Conservation (phyloP, 2,329 filamentous ascomycete genomes). For the Chlorencoelia australis region DNA sequence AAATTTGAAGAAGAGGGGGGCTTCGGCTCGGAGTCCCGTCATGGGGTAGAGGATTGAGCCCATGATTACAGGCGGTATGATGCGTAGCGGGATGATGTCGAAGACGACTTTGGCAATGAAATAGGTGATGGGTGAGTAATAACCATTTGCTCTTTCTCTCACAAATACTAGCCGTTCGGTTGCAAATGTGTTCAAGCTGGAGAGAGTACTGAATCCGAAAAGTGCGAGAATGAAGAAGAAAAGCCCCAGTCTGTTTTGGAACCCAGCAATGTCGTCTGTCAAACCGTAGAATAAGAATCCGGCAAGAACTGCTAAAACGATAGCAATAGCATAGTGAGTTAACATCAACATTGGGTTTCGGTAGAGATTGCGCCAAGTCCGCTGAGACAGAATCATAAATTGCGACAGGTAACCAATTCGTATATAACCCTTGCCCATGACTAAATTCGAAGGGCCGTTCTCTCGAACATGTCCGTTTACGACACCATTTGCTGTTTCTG, state of each 20-base stretch:
- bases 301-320: conserved; percentile 84
- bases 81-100: conserved; percentile 86
- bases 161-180: conserved; percentile 85
- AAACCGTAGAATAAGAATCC: conserved; percentile 95
- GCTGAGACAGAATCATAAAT: conserved; percentile 78
- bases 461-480: conserved; percentile 42
- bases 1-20: conserved; percentile 80
- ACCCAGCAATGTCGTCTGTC: conserved; percentile 91
- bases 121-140: conserved; percentile 89
- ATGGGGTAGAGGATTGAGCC: conserved; percentile 95
- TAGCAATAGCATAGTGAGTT: conserved; percentile 95
- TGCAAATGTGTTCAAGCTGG: conserved; percentile 87
- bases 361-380: conserved; percentile 96
- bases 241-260: conserved; percentile 91
- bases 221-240: conserved; percentile 96
- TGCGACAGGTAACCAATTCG: conserved; percentile 72
- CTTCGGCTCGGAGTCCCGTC: conserved; percentile 81
- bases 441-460: conserved; percentile 36
- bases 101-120: conserved; percentile 97
- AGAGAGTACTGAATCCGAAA: conserved; percentile 94
- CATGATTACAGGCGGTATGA: conserved; percentile 91
- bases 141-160: conserved; percentile 89
- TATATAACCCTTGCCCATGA: conserved; percentile 68
- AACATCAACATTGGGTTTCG: conserved; percentile 97
- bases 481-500: conserved; percentile 56